These are phyloP conservation scores for Kazachstania viticola DNA, from an alignment of 805 yeast genomes.

Conservation along the genomic window DNA sequence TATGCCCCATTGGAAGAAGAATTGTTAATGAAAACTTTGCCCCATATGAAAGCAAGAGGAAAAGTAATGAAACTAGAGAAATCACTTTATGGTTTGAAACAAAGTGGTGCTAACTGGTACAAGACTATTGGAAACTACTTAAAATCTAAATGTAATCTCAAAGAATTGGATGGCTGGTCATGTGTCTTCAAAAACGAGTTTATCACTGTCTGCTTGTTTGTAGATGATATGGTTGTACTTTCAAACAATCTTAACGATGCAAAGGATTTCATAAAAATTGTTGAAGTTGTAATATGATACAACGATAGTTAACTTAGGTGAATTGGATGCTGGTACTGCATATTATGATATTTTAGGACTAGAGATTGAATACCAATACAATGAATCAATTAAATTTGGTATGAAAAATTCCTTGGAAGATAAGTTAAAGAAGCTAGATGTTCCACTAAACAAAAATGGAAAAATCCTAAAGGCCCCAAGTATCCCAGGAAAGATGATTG, in stretches of 20 bases:
- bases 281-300: slow-evolving; percentile 6
- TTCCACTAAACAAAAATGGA: slow-evolving; percentile 1
- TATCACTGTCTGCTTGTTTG: slow-evolving; percentile 6
- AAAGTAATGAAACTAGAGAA: slow-evolving; percentile 5
- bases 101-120: slow-evolving; percentile 4
- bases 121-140: slow-evolving; percentile 2
- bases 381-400: slow-evolving; percentile 5
- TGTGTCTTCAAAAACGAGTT: slow-evolving; percentile 6
- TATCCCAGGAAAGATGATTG: slow-evolving; percentile 5
- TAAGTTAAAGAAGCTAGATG: slow-evolving; percentile 3
- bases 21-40: slow-evolving; percentile 4
- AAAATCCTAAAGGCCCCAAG: slow-evolving; percentile 5
- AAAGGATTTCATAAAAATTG: neutral
- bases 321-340: slow-evolving; percentile 2
- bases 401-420: slow-evolving; percentile 6
- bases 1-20: slow-evolving; percentile 4
- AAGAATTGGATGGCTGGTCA: slow-evolving; percentile 6
- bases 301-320: slow-evolving; percentile 6
- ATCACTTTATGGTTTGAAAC: slow-evolving; percentile 5
- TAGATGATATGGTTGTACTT: slow-evolving; percentile 9
- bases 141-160: neutral
- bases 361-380: slow-evolving; percentile 5
- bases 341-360: slow-evolving; percentile 10
- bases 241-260: slow-evolving; percentile 1
- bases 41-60: slow-evolving; percentile 3